Base-by-base conservation (phyloP, 2,329 filamentous ascomycete species). In the Colletotrichum sansevieriae region DNA sequence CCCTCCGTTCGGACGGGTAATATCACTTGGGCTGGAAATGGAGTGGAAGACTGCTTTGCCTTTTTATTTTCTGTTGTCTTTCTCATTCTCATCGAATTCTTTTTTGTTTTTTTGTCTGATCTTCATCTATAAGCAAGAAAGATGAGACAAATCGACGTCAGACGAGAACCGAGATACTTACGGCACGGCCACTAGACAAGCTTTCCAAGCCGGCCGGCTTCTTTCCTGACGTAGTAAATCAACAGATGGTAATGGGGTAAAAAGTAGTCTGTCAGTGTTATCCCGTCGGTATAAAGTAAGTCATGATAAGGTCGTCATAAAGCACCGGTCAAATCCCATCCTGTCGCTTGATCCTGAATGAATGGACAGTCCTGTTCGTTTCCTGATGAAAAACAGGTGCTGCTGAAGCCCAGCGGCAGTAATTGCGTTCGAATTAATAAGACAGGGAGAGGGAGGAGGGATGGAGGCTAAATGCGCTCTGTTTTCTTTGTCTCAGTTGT, bases 381-480 rank as follows among this genome's bases (percentile, higher is more conserved):
- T 12, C 44, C 44, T 33, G n/a, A n/a, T 49, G 25, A 9, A 29
- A 43, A 56, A 44, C n/a, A 15, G n/a, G 58, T 9, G 41, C 59
- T 71, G 65, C 54, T 65, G 65, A 46, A 35, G 46, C 57, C 65
- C 65, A 37, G 61, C 65, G 39, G 54, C 54, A 59, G 61, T 54
- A 54, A 54, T 46, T 47, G 22, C 33, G 9, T 29, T 18, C 41
- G 25, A 33, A 57, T 25, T 43, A 18, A 18, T n/a, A 13, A 49
- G 10, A 37, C 20, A 20, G 35, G 9, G 29, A 9, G 29, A 29
- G 29, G 9, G 29, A 29, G 7, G 7, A 29, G 7, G 6, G 6
- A 6, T 3, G 15, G 25, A 35, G 15, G 20, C 3, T 55, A 12
- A 25, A 8, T 12, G n/a, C 55, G 39, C 22, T 13, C 3, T 25